A percentile compares a stretch with the other conserved stretches of the same genome.
phyloP scores from a whole-genome alignment of 2,329 filamentous ascomycete genomes.

The Sodiomyces alkalinus region DNA sequence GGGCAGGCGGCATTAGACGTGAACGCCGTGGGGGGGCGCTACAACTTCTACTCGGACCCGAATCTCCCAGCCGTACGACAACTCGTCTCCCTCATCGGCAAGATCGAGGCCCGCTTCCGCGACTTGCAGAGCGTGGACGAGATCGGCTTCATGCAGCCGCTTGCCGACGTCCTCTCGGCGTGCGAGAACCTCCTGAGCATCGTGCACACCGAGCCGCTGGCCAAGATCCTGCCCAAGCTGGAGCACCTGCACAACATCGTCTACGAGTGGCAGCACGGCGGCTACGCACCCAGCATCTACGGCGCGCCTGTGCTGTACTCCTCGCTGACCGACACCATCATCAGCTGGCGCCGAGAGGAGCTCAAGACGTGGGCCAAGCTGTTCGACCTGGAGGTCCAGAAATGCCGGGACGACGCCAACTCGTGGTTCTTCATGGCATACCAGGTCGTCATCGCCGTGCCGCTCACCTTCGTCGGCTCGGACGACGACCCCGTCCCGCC shows the following conservation, averaged over 20 bases:
- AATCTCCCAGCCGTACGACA: conserved; percentile 65
- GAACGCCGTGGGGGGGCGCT: conserved; percentile 26
- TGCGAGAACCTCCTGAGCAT: conserved; percentile 66
- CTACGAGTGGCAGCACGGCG: conserved; percentile 81
- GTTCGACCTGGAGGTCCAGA: conserved; percentile 68
- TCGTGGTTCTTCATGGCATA: conserved; percentile 97
- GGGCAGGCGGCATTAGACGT: conserved; percentile 30
- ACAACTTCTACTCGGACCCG: conserved; percentile 81
- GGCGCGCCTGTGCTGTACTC: conserved; percentile 58
- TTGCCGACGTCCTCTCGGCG: conserved; percentile 61
- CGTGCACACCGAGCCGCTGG: conserved; percentile 67
- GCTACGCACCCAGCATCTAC: conserved; percentile 71
- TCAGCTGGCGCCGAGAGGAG: conserved; percentile 83
- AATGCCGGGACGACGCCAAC: conserved; percentile 61
- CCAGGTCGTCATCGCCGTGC: conserved; percentile 68
- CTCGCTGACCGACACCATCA: conserved; percentile 62
- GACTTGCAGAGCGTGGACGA: conserved; percentile 53
- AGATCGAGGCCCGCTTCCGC: conserved; percentile 56
- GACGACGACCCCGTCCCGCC: no score
- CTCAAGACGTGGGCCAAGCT: conserved; percentile 82
- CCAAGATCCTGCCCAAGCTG: conserved; percentile 69
- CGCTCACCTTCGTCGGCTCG: conserved; percentile 48
- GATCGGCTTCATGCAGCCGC: conserved; percentile 56
- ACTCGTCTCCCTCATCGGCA: conserved; percentile 53
- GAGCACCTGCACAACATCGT: conserved; percentile 78